Evolutionary conservation across 192 early-diverging fungal genomes (phyloP), one percentile per base, ranked within the genome.

Genomic region (Backusella psychrophila): DNA sequence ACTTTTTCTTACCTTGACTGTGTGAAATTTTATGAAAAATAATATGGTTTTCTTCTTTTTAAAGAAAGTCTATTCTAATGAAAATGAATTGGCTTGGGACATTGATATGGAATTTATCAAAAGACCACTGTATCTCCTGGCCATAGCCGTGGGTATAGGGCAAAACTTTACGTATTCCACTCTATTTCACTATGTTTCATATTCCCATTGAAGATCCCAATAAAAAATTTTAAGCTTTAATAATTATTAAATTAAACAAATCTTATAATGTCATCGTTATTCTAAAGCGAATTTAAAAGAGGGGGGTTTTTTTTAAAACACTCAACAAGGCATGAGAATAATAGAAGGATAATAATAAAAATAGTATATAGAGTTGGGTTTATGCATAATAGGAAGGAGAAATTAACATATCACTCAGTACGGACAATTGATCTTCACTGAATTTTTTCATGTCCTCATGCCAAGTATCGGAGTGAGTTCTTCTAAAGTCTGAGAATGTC

Each of bases 381-480:
- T 87, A 94, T 1, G 92, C 94, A 78, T 95, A 95, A 81, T 95
- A 95, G 53, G 91, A 93, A 1, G 93, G 93, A 15, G 93, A 94
- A 68, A 95, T 93, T 70, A 99, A 84, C 89, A 99, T 91, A 83
- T 99, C 96, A 9, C 91, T 90, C 66, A 99, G 79, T 19, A 94
- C 77, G 38, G 91, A 91, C 41, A 94, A 76, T 80, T 99, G 93
- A 31, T 93, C 89, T 33, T 87, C 87, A 1, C 84, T 89, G 79
- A 99, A 98, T 74, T 83, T 81, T 73, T 84, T 84, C 79, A 89
- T 88, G 74, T 99, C 95, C 71, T 96, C 91, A 70, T 95, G 94
- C 97, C 97, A 99, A 9, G 92, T 93, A 75, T 99, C 97, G 73
- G 94, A 94, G 77, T 99, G 97, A 6, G 97, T 99, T 67, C 97